phyloP scores from a whole-genome alignment of 163 green algal genomes.

The Chloromonas sp. region DNA sequence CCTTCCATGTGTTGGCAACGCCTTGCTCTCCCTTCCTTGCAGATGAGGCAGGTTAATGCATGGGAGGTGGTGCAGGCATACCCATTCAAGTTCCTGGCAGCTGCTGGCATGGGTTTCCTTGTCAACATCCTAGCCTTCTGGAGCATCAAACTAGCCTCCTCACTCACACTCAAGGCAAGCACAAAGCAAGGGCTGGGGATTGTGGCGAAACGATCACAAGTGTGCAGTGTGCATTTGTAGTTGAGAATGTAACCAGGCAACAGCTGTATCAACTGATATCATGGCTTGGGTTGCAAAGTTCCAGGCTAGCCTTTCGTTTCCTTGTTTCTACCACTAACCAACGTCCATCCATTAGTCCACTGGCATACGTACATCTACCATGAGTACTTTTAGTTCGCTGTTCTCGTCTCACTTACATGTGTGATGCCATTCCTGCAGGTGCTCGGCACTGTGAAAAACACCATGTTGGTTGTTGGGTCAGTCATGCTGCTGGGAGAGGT shows the following conservation, averaged over 20 bases:
- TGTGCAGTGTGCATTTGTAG: too few relatives aligned
- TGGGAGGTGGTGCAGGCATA: neutral
- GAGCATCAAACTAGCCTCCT: constrained; percentile 74
- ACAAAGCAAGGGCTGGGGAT: neutral
- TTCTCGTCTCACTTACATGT: neutral
- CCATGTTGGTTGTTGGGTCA: constrained; percentile 59
- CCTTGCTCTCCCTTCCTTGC: neutral
- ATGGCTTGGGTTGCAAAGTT: too few relatives aligned
- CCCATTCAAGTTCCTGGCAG: constrained; percentile 6
- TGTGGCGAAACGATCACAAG: too few relatives aligned
- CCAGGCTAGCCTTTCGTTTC: too few relatives aligned
- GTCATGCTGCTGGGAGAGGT: constrained; percentile 57
- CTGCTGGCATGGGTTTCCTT: constrained; percentile 16
- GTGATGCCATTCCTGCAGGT: constrained; percentile 27
- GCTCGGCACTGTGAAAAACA: constrained; percentile 72
- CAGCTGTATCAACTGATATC: too few relatives aligned
- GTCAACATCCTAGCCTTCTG: constrained; percentile 84
- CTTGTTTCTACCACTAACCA: too few relatives aligned
- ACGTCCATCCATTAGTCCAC: too few relatives aligned
- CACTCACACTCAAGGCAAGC: constrained; percentile 65
- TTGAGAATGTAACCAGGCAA: too few relatives aligned
- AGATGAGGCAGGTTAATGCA: neutral
- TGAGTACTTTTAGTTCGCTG: too few relatives aligned
- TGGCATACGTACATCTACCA: too few relatives aligned
- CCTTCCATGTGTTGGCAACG: neutral